A percentile compares a stretch with the other conserved stretches of the same genome.
These are phyloP conservation scores for Plasmodium gonderi DNA, from an alignment of 169 alveolate species.

Conservation along the genomic window DNA sequence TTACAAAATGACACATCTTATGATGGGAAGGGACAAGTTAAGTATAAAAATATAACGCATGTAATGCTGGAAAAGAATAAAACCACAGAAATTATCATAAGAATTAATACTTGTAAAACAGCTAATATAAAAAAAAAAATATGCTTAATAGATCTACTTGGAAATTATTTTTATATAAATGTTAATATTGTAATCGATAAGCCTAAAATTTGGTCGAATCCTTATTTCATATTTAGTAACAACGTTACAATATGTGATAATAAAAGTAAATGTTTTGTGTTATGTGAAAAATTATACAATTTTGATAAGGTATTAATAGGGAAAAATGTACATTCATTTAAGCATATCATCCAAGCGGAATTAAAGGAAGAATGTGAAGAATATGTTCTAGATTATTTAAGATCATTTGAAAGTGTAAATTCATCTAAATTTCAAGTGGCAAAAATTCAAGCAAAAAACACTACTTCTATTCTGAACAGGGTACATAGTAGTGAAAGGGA, in stretches of 20 bases:
- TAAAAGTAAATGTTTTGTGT: slow-evolving; percentile 21
- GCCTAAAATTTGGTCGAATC: slow-evolving; percentile 63
- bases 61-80: slow-evolving; percentile 54
- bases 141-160: slow-evolving; percentile 63
- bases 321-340: slow-evolving; percentile 12
- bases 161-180: slow-evolving; percentile 42
- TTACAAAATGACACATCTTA: slow-evolving; percentile 39
- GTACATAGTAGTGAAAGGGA: not conserved
- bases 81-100: slow-evolving; percentile 19
- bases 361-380: slow-evolving; percentile 36
- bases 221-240: slow-evolving; percentile 57
- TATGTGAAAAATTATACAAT: slow-evolving; percentile 20
- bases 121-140: slow-evolving; percentile 26
- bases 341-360: slow-evolving; percentile 12
- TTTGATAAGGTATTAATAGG: slow-evolving; percentile 65
- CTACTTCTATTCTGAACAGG: not conserved
- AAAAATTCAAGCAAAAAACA: not conserved
- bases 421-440: slow-evolving; percentile 8
- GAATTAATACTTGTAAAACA: slow-evolving; percentile 62
- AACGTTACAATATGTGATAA: slow-evolving; percentile 25
- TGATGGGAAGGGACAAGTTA: slow-evolving; percentile 28
- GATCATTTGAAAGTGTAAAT: slow-evolving; percentile 17
- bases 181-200: slow-evolving; percentile 45
- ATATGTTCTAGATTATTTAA: slow-evolving; percentile 14
- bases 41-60: slow-evolving; percentile 50